Evolutionary conservation across 2,329 filamentous ascomycete genomes (phyloP), one percentile per base, ranked within the genome.

Genomic region (Ophiostoma quercus): DNA sequence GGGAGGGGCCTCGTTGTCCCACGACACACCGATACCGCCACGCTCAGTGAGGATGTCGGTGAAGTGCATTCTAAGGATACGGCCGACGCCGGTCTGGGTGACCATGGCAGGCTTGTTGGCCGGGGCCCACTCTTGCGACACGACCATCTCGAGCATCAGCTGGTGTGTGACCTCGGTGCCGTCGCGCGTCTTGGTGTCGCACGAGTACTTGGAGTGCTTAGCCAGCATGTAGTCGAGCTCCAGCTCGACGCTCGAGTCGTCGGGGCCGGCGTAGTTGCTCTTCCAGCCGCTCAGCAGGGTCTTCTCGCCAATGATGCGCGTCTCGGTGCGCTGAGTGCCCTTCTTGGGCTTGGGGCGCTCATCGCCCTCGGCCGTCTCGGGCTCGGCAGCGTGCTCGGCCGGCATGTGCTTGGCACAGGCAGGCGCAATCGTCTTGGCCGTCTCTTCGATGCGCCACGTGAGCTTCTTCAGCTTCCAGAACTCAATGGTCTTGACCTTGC

Each of bases 1-100:
- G 0, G 94, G 94, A 14, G 94, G 94, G 76, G 92, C 89, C 82
- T 99, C 94, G 80, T 97, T 94, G 75, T 98, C 94, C 94, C 95
- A 99, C 74, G 91, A 92, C 75, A 99, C 94, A 67, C 94, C 94
- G 77, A 97, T 86, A 22, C 94, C 94, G 25, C 87, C 87, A 71
- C 92, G 87, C 80, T 96, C 91, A 3, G 94, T 97, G 69, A 98
- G 85, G 70, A 88, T 83, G 68, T 95, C 84, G 75, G 87, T 88
- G 82, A 97, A 98, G 78, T 96, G 92, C 86, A 97, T 97, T 74
- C 94, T 87, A 72, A 99, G 83, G 68, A 98, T 94, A 73, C 94
- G 88, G 0, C 94, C 95, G 2, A 93, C 91, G 72, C 94, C 94
- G 0, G 94, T 97, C 67, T 94, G 92, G 0, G 92, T 94, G 66